Evolutionary conservation across 1,284 basidiomycete genomes (phyloP), one percentile per base, ranked within the genome.

Genomic region (Cystobasidium sp.): DNA sequence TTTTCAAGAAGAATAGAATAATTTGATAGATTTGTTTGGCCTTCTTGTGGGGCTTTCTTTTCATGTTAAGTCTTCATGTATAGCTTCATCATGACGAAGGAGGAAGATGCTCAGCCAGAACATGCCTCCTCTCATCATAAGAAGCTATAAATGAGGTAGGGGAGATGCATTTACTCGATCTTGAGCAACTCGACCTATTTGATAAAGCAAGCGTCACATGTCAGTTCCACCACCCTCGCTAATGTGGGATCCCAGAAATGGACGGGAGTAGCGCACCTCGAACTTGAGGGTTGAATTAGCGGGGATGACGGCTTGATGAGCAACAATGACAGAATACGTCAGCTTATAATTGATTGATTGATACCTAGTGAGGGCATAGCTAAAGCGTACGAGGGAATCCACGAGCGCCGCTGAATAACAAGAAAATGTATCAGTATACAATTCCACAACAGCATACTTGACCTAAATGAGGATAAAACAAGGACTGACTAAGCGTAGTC

Each of bases 171-270:
- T 75, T 79, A 79, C 78, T 84, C 82, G 80, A 84, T 83, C 75
- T 80, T 81, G 78, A 84, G 80, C 37, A 84, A 79, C 79, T 84
- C 83, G 67, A 84, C 83, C 74, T 84, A 81, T 55, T 14, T 22
- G 31, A 18, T 79, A 20, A 78, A 78, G 3, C 77, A 64, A 76
- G 80, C 22, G 14, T n/a, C n/a, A 37, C 10, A 8, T 24, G 31
- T 61, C n/a, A 56, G 46, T 55, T 31, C 5, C 31, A 31, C 5
- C 31, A 31, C 31, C 31, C 31, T 5, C 20, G 24, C 14, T 6
- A 14, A 31, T n/a, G 3, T 41, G 8, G 46, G 12, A 55, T 55
- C 14, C 1, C 10, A 9, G 39, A 20, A 16, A 16, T 41, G 12
- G 47, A 7, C n/a, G 0, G 6, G 10, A 1, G 14, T n/a, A 18